Percentiles rank a stretch among this genome's conserved stretches.
These are phyloP conservation scores for Fusarium oligoseptatum DNA, from an alignment of 2,329 filamentous ascomycete species.

Conservation along the genomic window DNA sequence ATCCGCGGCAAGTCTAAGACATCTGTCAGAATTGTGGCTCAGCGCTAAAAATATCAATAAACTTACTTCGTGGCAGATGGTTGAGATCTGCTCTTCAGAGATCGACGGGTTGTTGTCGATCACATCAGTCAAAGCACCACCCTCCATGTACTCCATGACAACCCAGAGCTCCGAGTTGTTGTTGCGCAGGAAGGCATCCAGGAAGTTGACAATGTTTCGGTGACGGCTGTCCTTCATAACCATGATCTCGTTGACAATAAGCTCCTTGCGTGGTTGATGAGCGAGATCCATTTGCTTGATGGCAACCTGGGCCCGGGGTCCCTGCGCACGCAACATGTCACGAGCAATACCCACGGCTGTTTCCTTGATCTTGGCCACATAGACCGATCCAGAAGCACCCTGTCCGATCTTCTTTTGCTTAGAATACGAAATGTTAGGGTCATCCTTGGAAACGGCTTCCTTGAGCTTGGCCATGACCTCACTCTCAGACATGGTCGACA, in stretches of 20 bases:
- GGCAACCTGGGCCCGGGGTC: constrained; percentile 87
- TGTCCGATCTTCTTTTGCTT: constrained; percentile 99
- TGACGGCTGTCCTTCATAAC: constrained; percentile 99
- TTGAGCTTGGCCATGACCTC: constrained; percentile 98
- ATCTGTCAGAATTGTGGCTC: constrained; percentile 31
- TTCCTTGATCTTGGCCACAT: constrained; percentile 96
- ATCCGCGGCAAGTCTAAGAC: constrained; percentile 87
- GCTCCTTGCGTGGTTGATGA: constrained; percentile 95
- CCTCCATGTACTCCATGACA: constrained; percentile 99
- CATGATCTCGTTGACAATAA: constrained; percentile 99
- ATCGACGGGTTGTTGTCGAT: constrained; percentile 98
- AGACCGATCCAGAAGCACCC: constrained; percentile 96
- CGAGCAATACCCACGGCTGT: constrained; percentile 87
- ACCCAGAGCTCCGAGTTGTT: constrained; percentile 98
- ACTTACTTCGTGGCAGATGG: constrained; percentile 93
- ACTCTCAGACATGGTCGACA: constrained; percentile 97
- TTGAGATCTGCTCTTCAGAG: constrained; percentile 96
- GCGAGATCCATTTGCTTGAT: constrained; percentile 99
- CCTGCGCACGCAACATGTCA: constrained; percentile 83
- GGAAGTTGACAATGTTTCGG: constrained; percentile 98
- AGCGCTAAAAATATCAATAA: constrained; percentile 9
- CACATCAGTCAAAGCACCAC: constrained; percentile 95
- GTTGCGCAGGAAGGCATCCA: constrained; percentile 96
- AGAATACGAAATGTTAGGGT: constrained; percentile 94
- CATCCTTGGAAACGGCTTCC: constrained; percentile 94